Conservation (phyloP, 305 asterid species). For the Rubia occidens region DNA sequence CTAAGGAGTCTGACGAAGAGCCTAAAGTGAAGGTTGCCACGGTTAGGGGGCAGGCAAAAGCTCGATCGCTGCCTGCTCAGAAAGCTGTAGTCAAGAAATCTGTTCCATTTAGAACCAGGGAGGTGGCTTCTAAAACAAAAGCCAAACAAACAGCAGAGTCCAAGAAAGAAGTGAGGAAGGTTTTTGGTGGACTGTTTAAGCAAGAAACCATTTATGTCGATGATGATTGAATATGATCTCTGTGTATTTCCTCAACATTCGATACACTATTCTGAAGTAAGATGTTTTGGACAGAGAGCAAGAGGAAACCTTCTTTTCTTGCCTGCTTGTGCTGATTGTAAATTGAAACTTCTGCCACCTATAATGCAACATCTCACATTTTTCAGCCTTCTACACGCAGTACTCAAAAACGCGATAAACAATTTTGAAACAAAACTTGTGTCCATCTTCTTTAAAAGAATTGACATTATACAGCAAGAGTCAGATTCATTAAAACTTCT, state of each 20-base stretch:
- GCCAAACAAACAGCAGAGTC: slow-evolving; percentile 35
- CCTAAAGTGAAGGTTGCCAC: slow-evolving; percentile 67
- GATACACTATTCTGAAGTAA: background rate
- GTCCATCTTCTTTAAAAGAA: too few relatives aligned
- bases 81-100: slow-evolving; percentile 60
- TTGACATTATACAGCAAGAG: too few relatives aligned
- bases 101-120: slow-evolving; percentile 27
- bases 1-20: slow-evolving; percentile 41
- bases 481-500: too few relatives aligned
- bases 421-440: too few relatives aligned
- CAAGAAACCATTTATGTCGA: slow-evolving; percentile 94
- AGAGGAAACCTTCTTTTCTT: background rate
- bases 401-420: too few relatives aligned
- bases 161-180: slow-evolving; percentile 55
- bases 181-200: slow-evolving; percentile 80
- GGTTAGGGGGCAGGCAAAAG: slow-evolving; percentile 76
- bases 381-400: too few relatives aligned
- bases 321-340: too few relatives aligned
- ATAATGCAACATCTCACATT: too few relatives aligned
- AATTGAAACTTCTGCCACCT: too few relatives aligned
- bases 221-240: slow-evolving; percentile 41
- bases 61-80: slow-evolving; percentile 58
- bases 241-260: slow-evolving; percentile 2
- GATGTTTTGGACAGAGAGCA: slow-evolving; percentile 4
- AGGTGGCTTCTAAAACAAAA: slow-evolving; percentile 29